These are phyloP conservation scores for Astrocystis sublimbata DNA, from an alignment of 495 filamentous ascomycete genomes.

Conservation along the genomic window DNA sequence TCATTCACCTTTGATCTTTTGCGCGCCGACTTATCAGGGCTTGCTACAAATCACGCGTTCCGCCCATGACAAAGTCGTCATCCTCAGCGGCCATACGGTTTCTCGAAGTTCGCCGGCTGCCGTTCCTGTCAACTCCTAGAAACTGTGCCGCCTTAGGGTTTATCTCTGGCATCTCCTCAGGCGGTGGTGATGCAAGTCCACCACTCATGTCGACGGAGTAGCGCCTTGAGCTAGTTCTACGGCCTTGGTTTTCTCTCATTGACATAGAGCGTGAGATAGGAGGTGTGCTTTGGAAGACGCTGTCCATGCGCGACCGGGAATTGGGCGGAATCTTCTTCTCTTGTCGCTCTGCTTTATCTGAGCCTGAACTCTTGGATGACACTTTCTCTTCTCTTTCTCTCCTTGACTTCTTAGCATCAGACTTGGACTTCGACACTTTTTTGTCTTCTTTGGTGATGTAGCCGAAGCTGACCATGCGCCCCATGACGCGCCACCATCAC, in stretches of 20 bases:
- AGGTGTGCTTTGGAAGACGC: constrained; percentile 53
- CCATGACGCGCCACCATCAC: constrained; percentile 44
- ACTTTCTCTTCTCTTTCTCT: constrained; percentile 41
- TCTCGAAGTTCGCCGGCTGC: constrained; percentile 38
- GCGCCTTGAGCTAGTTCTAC: constrained; percentile 48
- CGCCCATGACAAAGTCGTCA: constrained; percentile 53
- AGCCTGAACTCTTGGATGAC: constrained; percentile 47
- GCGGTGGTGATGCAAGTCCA: constrained; percentile 51
- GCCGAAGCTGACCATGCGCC: constrained; percentile 44
- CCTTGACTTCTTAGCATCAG: constrained; percentile 30
- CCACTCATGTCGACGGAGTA: constrained; percentile 47
- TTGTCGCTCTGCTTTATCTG: constrained; percentile 40
- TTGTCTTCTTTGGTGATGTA: constrained; percentile 35
- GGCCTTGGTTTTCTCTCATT: constrained; percentile 49
- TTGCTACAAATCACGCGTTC: constrained; percentile 41
- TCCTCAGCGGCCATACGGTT: constrained; percentile 29
- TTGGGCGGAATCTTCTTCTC: constrained; percentile 31
- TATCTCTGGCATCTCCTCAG: constrained; percentile 45
- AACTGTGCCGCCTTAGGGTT: constrained; percentile 55
- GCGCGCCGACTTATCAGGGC: constrained; percentile 45
- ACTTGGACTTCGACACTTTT: constrained; percentile 31
- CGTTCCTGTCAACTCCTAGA: constrained; percentile 46
- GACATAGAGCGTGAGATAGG: constrained; percentile 55
- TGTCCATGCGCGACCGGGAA: constrained; percentile 40
- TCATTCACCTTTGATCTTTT: constrained; percentile 46